A percentile compares a stretch with the other conserved stretches of the same genome.
These are phyloP conservation scores for Sporothrix globosa DNA, from an alignment of 2,329 filamentous ascomycete genomes.

Conservation along the genomic window DNA sequence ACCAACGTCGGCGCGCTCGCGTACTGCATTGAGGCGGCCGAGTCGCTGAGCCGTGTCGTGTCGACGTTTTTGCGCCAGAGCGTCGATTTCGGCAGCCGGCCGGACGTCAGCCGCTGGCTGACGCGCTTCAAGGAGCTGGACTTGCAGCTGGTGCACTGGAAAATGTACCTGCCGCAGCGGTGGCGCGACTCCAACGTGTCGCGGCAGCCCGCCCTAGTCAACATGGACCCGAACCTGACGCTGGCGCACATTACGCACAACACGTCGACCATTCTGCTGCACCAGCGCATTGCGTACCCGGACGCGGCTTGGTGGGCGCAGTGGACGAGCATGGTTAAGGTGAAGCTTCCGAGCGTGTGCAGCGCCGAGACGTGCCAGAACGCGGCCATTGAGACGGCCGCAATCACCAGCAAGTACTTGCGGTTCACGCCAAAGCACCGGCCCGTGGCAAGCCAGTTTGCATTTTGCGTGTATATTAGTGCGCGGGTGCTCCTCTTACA, in stretches of 20 bases:
- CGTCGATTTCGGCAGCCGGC: slow-evolving; percentile 42
- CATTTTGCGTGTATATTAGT: slow-evolving; percentile 53
- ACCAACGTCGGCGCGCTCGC: slow-evolving; percentile 44
- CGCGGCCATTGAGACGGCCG: slow-evolving; percentile 52
- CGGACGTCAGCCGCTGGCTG: slow-evolving; percentile 45
- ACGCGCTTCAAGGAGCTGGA: slow-evolving; percentile 49
- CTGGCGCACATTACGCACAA: slow-evolving; percentile 55
- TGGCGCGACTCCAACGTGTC: slow-evolving; percentile 45
- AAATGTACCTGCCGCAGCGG: slow-evolving; percentile 38
- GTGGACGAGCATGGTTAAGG: slow-evolving; percentile 33
- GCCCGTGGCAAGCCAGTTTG: slow-evolving; percentile 47
- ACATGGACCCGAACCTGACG: slow-evolving; percentile 55
- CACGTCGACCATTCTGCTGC: slow-evolving; percentile 54
- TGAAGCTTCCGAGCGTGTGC: slow-evolving; percentile 49
- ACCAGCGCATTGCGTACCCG: slow-evolving; percentile 54
- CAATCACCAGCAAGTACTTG: slow-evolving; percentile 53
- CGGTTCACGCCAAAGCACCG: slow-evolving; percentile 42
- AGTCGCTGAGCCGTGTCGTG: slow-evolving; percentile 45
- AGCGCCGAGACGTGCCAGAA: slow-evolving; percentile 55
- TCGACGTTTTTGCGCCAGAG: slow-evolving; percentile 46
- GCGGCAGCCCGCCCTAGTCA: slow-evolving; percentile 36
- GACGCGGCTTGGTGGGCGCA: slow-evolving; percentile 39
- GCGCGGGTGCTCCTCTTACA: slow-evolving; percentile 46
- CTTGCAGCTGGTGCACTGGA: slow-evolving; percentile 44
- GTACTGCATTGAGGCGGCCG: slow-evolving; percentile 47